Conservation (phyloP, 1,284 basidiomycete species). For the Cutaneotrichosporon cyanovorans region DNA sequence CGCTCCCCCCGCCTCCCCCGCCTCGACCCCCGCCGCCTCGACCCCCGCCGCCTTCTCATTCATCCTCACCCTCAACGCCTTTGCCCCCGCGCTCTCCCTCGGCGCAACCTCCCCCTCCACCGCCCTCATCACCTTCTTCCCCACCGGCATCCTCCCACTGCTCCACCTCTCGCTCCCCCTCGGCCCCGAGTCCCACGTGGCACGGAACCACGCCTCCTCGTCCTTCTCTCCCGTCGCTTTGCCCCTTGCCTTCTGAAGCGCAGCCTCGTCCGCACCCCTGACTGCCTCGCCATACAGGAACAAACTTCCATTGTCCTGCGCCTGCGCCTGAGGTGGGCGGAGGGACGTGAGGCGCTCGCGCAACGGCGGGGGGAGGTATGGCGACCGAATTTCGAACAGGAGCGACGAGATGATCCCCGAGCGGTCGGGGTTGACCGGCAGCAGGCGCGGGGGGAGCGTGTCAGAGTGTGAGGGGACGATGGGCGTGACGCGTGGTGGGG, state of each 20-base stretch:
- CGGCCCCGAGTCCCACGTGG: conserved; percentile 37
- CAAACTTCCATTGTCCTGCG: conserved; percentile 16
- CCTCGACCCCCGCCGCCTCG: not conserved
- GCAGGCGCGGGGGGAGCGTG: conserved; percentile 19
- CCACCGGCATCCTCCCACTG: conserved; percentile 25
- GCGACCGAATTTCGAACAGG: conserved; percentile 30
- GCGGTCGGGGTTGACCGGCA: conserved; percentile 31
- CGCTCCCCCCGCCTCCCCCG: not conserved
- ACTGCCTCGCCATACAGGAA: conserved; percentile 32
- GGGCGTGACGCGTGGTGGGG: conserved; percentile 26
- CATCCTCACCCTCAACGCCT: conserved; percentile 12
- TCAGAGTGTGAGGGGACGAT: conserved; percentile 32
- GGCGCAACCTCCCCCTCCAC: conserved; percentile 27
- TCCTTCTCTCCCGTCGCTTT: conserved; percentile 23
- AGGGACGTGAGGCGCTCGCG: conserved; percentile 36
- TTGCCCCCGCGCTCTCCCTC: conserved; percentile 14
- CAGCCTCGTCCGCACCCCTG: conserved; percentile 29
- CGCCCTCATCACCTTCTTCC: conserved; percentile 30
- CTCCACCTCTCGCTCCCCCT: conserved; percentile 28
- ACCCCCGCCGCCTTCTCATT: conserved; percentile 3
- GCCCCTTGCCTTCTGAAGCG: conserved; percentile 29
- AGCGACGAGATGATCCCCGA: conserved; percentile 25
- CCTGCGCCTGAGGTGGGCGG: conserved; percentile 26
- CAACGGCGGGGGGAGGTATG: conserved; percentile 31
- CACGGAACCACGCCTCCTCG: conserved; percentile 18